Evolutionary conservation across 2,329 filamentous ascomycete species (phyloP).

Genomic region (Byssothecium circinans): DNA sequence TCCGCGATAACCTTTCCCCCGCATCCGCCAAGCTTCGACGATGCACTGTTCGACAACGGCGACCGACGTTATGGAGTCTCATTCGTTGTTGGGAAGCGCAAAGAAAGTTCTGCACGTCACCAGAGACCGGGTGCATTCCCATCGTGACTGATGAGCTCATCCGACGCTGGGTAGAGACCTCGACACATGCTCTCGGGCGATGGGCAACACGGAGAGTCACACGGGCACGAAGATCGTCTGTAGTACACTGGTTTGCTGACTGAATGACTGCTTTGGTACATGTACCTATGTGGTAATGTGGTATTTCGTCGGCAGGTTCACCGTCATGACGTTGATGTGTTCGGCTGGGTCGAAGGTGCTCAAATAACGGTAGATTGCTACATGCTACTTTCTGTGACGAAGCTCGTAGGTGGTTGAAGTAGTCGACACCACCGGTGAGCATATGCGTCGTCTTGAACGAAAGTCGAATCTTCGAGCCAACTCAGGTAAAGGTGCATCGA

Average conservation of each 20-base stretch:
- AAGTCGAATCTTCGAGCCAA: too few relatives aligned
- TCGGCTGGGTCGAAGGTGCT: too few relatives aligned
- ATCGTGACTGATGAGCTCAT: conserved; percentile 16
- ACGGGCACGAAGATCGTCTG: conserved; percentile 3
- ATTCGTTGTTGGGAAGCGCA: conserved; percentile 1
- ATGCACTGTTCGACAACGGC: not conserved
- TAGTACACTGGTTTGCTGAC: not conserved
- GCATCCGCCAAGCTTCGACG: conserved; percentile 18
- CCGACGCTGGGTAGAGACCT: too few relatives aligned
- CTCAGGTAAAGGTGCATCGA: too few relatives aligned
- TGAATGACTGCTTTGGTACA: not conserved
- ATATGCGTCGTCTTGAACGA: too few relatives aligned
- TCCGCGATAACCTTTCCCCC: conserved; percentile 8
- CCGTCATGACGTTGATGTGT: not conserved
- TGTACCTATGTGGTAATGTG: not conserved
- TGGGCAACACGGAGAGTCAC: too few relatives aligned
- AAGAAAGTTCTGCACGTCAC: conserved; percentile 10
- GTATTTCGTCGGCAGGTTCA: not conserved
- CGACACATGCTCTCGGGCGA: too few relatives aligned
- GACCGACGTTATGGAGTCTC: not conserved
- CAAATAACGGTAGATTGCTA: too few relatives aligned
- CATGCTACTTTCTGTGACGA: too few relatives aligned
- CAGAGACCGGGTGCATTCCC: not conserved
- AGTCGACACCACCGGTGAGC: too few relatives aligned
- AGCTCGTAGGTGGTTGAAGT: too few relatives aligned